Percentiles rank a stretch among this genome's conserved stretches.
These are phyloP conservation scores for Penicillium diatomitis DNA, from an alignment of 495 filamentous ascomycete genomes.

Conservation along the genomic window DNA sequence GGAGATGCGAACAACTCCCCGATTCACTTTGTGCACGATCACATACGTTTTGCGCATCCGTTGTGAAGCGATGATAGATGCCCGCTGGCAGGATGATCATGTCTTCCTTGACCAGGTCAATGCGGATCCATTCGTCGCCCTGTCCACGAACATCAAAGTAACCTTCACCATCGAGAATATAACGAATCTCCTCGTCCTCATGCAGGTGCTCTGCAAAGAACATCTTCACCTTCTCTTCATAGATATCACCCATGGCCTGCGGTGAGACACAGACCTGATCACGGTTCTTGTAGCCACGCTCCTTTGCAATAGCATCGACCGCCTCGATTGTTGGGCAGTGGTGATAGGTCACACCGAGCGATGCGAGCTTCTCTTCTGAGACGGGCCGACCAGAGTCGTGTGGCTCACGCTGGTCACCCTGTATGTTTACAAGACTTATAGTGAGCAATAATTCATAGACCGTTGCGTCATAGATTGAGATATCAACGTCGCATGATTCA, in stretches of 20 bases:
- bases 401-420: conserved; percentile 88
- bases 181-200: conserved; percentile 99
- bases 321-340: conserved; percentile 50
- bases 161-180: conserved; percentile 79
- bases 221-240: conserved; percentile 78
- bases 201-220: conserved; percentile 97
- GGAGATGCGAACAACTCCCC: no score
- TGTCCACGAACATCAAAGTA: conserved; percentile 84
- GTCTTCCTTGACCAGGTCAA: conserved; percentile 60
- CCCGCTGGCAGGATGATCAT: conserved; percentile 90
- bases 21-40: neutral
- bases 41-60: conserved; percentile 80
- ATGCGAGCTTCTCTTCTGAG: conserved; percentile 48
- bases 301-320: conserved; percentile 62
- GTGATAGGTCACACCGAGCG: conserved; percentile 72
- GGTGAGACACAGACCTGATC: conserved; percentile 90
- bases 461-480: conserved; percentile 5
- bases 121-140: conserved; percentile 76
- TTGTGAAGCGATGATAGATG: conserved; percentile 96
- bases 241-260: conserved; percentile 67
- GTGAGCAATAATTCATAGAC: neutral
- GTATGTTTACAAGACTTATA: conserved; percentile 7
- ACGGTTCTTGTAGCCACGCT: conserved; percentile 86
- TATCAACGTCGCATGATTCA: no score
- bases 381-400: conserved; percentile 75